Evolutionary conservation across 768 basidiomycete genomes (phyloP).

Genomic region (Kondoa subrosea): DNA sequence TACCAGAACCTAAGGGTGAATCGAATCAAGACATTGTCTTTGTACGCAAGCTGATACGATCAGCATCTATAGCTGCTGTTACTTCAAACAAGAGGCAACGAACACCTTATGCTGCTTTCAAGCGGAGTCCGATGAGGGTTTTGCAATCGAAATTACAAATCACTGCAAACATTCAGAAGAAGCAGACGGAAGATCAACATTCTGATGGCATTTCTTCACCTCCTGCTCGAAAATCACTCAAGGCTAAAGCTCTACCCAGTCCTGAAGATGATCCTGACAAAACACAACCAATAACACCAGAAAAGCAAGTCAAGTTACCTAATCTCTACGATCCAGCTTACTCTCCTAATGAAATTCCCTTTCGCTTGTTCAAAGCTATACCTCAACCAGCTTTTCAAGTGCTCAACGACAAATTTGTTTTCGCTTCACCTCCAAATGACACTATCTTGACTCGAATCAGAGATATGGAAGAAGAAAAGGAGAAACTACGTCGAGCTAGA

Average conservation of each 20-base stretch:
- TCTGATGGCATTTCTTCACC: constrained; percentile 1
- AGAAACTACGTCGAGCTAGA: background rate
- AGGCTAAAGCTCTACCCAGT: background rate
- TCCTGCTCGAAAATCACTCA: constrained; percentile 6
- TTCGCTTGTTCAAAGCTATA: background rate
- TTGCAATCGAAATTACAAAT: background rate
- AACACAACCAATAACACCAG: background rate
- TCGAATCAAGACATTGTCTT: background rate
- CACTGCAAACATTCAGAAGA: background rate
- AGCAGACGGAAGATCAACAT: background rate
- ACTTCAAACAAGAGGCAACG: background rate
- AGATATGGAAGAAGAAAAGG: constrained; percentile 1
- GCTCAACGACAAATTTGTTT: background rate
- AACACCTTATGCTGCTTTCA: background rate
- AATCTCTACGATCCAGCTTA: background rate
- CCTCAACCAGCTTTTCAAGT: background rate
- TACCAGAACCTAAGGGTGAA: background rate
- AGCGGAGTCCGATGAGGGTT: background rate
- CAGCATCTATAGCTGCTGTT: background rate
- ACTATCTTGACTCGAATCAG: background rate
- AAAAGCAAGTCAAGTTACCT: background rate
- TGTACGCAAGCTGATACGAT: no score
- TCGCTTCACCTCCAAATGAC: background rate
- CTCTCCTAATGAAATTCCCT: background rate
- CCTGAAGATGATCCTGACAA: background rate